Base-by-base conservation (phyloP, 495 filamentous ascomycete species). In the Rostrohypoxylon terebratum region DNA sequence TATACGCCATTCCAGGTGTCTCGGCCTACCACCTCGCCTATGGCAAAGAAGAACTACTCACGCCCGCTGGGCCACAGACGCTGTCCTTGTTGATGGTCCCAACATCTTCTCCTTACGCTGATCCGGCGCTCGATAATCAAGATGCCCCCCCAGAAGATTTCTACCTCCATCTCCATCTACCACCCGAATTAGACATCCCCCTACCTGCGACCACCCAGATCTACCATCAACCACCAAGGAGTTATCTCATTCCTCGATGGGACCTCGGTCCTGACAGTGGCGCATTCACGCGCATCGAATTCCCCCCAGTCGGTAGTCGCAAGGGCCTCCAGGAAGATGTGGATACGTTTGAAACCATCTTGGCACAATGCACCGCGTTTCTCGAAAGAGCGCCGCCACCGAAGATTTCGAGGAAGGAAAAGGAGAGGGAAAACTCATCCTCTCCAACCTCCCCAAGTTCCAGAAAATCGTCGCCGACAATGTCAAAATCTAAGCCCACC, bases 341-440 rank as follows among this genome's bases (percentile, higher is more conserved):
- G 25, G 94, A 98, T 78, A 98, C 94, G 0, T 98, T 98, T 75
- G 94, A 98, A 83, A 97, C 94, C 2, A 98, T 98, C 61, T 85
- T 98, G 42, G 94, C 94, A 28, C 94, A 98, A 81, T 98, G 94
- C 78, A 98, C 94, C 11, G 94, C 94, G 0, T 98, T 98, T 78
- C 86, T 95, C 8, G 94, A 97, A 75, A 88, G 93, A 38, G 89
- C 91, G 5, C 82, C 89, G 21, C 84, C 88, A 3, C 87, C 91
- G 2, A 86, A 83, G 64, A 70, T 65, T 31, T 66, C 76, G 25
- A 80, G 78, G 59, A 71, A 69, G 40, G 71, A 71, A 62, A 82
- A 84, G 61, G 90, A 92, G 69, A 87, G 88, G 34, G 85, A 87
- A 16, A 58, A 80, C 23, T 78, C 85, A 0, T 81, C 88, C 0